A percentile compares a stretch with the other conserved stretches of the same genome.
phyloP scores from a whole-genome alignment of 2,329 filamentous ascomycete genomes.

The Meredithiella fracta region DNA sequence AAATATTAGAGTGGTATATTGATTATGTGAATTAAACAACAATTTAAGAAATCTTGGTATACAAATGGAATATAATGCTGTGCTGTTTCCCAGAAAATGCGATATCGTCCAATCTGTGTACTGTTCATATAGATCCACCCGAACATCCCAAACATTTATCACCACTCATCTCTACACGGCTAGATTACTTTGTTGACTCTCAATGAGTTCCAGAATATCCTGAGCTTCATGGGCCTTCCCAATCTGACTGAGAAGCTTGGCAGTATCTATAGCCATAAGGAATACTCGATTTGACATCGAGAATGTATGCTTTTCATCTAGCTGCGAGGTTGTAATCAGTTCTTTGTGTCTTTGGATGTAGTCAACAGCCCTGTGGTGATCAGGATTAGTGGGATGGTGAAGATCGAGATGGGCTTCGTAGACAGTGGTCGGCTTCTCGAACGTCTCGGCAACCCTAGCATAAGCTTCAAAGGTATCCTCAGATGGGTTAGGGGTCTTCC shows the following conservation, averaged over 20 bases:
- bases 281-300: slow-evolving; percentile 10
- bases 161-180: too few species aligned
- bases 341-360: slow-evolving; percentile 23
- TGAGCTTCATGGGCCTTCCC: slow-evolving; percentile 22
- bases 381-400: slow-evolving; percentile 36
- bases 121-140: background rate
- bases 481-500: slow-evolving; percentile 29
- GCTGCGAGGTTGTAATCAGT: background rate
- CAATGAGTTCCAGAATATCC: slow-evolving; percentile 18
- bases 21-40: background rate
- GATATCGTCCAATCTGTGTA: background rate
- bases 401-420: slow-evolving; percentile 38
- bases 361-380: slow-evolving; percentile 29
- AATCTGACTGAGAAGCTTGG: slow-evolving; percentile 21
- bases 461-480: slow-evolving; percentile 36
- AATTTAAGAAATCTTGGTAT: background rate
- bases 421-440: slow-evolving; percentile 22
- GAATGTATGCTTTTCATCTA: background rate
- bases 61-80: background rate
- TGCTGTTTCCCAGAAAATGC: background rate
- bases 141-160: too few species aligned
- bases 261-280: slow-evolving; percentile 21
- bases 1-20: background rate
- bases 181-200: background rate
- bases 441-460: slow-evolving; percentile 27